phyloP scores from a whole-genome alignment of 192 early-diverging fungal species.

The Coemansia sp. region DNA sequence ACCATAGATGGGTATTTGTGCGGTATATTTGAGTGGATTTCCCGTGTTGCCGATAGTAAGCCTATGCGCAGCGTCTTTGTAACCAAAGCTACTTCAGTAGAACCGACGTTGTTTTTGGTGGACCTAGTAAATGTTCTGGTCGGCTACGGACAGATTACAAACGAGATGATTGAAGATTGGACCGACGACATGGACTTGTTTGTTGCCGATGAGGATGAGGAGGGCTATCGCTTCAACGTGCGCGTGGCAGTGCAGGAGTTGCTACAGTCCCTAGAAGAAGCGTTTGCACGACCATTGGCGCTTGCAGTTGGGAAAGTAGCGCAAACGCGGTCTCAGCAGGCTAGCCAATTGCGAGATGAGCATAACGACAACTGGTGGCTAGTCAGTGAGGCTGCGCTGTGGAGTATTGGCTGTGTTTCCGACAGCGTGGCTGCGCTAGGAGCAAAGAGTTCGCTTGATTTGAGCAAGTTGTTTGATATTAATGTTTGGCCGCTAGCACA shows the following conservation, averaged over 20 bases:
- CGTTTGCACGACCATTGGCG: constrained; percentile 55
- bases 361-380: constrained; percentile 76
- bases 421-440: constrained; percentile 56
- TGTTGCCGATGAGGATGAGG: constrained; percentile 89
- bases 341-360: constrained; percentile 52
- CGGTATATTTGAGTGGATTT: constrained; percentile 46
- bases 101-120: constrained; percentile 52
- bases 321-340: constrained; percentile 52
- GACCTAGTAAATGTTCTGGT: constrained; percentile 61
- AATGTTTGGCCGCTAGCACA: constrained; percentile 67
- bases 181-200: constrained; percentile 79
- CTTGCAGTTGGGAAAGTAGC: constrained; percentile 56
- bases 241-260: constrained; percentile 80
- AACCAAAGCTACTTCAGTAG: not conserved
- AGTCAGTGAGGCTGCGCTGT: constrained; percentile 76
- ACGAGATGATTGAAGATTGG: constrained; percentile 78
- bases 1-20: constrained; percentile 39
- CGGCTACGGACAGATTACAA: constrained; percentile 78
- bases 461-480: constrained; percentile 76
- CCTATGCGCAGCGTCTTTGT: constrained; percentile 43
- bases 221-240: constrained; percentile 81
- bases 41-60: constrained; percentile 28
- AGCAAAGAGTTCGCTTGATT: constrained; percentile 57
- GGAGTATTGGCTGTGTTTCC: constrained; percentile 68
- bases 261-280: constrained; percentile 55